Conservation (phyloP, 768 basidiomycete genomes). For the Suillus tomentosus region DNA sequence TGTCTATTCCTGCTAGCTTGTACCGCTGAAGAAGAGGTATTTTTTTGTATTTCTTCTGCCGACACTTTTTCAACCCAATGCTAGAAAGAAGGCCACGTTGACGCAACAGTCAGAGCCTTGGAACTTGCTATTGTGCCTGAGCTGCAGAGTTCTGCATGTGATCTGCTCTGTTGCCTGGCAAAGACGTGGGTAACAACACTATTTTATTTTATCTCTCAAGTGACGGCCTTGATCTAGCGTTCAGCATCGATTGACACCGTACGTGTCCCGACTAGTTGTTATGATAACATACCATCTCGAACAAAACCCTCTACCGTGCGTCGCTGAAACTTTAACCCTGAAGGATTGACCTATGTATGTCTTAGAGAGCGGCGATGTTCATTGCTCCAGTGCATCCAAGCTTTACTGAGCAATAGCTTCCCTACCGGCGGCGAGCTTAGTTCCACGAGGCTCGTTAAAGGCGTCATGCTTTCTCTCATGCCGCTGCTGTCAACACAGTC, state of each 20-base stretch:
- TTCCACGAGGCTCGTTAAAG: slow-evolving; percentile 55
- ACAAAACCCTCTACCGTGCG: slow-evolving; percentile 51
- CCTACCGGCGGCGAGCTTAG: slow-evolving; percentile 50
- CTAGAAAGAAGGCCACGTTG: slow-evolving; percentile 42
- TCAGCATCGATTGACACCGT: slow-evolving; percentile 54
- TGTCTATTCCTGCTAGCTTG: slow-evolving; percentile 51
- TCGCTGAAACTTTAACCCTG: slow-evolving; percentile 3
- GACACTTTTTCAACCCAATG: slow-evolving; percentile 4
- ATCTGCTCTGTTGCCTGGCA: slow-evolving; percentile 49
- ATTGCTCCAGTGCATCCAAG: slow-evolving; percentile 47
- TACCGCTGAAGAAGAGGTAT: slow-evolving; percentile 49
- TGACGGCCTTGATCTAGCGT: slow-evolving; percentile 41
- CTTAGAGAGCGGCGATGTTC: slow-evolving; percentile 40
- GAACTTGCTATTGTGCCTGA: slow-evolving; percentile 48
- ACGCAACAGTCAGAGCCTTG: slow-evolving; percentile 52
- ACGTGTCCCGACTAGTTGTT: slow-evolving; percentile 53
- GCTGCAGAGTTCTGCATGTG: slow-evolving; percentile 45
- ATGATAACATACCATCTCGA: slow-evolving; percentile 65
- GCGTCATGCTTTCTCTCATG: slow-evolving; percentile 50
- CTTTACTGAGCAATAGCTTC: slow-evolving; percentile 45
- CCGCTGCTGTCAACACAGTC: slow-evolving; percentile 46
- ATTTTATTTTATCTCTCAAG: neutral
- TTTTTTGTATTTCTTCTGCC: slow-evolving; percentile 26
- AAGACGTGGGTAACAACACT: slow-evolving; percentile 42
- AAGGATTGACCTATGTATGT: slow-evolving; percentile 13